Conservation (phyloP, 2,329 filamentous ascomycete species). For the Aspergillus felis region DNA sequence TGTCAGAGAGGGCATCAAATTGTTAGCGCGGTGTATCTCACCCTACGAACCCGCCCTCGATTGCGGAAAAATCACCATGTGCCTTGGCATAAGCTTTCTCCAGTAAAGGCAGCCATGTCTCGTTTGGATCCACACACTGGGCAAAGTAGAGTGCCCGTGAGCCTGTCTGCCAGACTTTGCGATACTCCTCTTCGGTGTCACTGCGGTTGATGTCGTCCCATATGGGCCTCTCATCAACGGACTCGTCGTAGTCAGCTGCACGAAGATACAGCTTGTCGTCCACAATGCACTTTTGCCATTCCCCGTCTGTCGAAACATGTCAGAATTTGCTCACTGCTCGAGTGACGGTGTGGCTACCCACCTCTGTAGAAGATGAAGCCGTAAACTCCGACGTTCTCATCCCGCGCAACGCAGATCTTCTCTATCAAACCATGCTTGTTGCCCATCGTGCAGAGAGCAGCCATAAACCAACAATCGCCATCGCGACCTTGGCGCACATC, state of each 20-base stretch:
- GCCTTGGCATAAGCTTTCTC: constrained; percentile 84
- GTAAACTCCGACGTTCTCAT: constrained; percentile 73
- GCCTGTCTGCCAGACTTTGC: constrained; percentile 67
- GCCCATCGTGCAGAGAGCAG: constrained; percentile 71
- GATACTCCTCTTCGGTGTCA: constrained; percentile 68
- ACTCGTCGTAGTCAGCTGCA: constrained; percentile 77
- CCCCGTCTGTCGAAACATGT: constrained; percentile 56
- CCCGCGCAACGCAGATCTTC: constrained; percentile 66
- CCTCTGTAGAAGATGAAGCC: constrained; percentile 78
- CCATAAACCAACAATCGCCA: constrained; percentile 85
- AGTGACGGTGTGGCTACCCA: constrained; percentile 20
- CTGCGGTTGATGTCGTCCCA: constrained; percentile 72
- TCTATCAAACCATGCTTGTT: constrained; percentile 71
- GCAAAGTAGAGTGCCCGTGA: constrained; percentile 76
- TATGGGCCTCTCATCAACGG: constrained; percentile 67
- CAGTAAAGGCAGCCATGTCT: constrained; percentile 76
- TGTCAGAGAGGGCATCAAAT: neutral
- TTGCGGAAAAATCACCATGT: constrained; percentile 72
- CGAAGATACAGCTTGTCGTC: constrained; percentile 87
- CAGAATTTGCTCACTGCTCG: neutral
- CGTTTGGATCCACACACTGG: constrained; percentile 69
- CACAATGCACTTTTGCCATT: constrained; percentile 88
- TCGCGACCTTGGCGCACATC: constrained; percentile 75
- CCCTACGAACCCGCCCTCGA: constrained; percentile 70
- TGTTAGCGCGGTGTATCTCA: constrained; percentile 23